These are phyloP conservation scores for Stephania japonica DNA, from an alignment of 164 flowering plant genomes.

Conservation along the genomic window DNA sequence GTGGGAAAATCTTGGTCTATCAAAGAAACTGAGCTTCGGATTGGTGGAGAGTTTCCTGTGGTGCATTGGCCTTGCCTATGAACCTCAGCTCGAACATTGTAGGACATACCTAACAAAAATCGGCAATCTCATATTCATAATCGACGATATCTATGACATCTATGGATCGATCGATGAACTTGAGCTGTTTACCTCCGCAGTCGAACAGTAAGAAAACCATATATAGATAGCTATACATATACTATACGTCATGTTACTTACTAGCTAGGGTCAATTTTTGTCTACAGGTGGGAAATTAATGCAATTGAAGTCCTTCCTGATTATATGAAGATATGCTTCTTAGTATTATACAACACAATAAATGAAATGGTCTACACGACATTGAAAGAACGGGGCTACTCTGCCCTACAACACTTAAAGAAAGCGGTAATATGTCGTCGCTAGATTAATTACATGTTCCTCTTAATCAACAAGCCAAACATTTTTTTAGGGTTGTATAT, in stretches of 20 bases:
- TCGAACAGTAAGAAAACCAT: constrained; percentile 18
- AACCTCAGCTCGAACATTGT: constrained; percentile 19
- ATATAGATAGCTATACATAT: too few species aligned
- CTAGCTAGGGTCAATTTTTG: not conserved
- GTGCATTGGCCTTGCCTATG: constrained; percentile 25
- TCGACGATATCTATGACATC: constrained; percentile 44
- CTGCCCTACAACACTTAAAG: constrained; percentile 24
- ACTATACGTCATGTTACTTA: not conserved
- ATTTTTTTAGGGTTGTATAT: not conserved
- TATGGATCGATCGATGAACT: constrained; percentile 39
- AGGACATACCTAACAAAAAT: constrained; percentile 34
- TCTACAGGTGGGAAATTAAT: constrained; percentile 41
- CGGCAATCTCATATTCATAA: constrained; percentile 18
- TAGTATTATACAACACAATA: constrained; percentile 28
- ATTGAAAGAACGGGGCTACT: constrained; percentile 24
- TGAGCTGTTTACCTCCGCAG: constrained; percentile 31
- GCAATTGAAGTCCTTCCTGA: constrained; percentile 38
- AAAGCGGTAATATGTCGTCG: constrained; percentile 26
- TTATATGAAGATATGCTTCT: constrained; percentile 40
- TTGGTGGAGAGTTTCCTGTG: constrained; percentile 39
- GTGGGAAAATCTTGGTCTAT: constrained; percentile 34
- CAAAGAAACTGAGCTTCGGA: constrained; percentile 27
- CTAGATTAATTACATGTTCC: not conserved
- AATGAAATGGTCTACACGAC: constrained; percentile 30
- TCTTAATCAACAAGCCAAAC: too few species aligned